A percentile compares a stretch with the other conserved stretches of the same genome.
phyloP scores from a whole-genome alignment of 257 asterid species.

The Solanum chmielewskii region DNA sequence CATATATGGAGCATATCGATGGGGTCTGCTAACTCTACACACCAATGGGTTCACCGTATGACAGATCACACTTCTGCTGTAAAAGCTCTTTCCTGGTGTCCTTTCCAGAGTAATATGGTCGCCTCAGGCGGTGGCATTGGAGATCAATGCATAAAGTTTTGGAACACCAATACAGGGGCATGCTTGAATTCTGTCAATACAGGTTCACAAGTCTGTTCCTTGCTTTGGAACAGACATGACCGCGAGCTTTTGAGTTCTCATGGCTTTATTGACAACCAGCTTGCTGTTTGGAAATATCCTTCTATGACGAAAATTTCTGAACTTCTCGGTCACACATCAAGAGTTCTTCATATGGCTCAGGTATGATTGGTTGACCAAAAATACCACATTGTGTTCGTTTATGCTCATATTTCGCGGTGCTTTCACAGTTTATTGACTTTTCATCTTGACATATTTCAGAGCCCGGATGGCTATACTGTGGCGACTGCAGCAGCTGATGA shows the following conservation, averaged over 20 bases:
- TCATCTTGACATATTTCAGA: conserved; percentile 15
- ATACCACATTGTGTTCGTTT: not conserved
- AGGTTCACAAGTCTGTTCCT: conserved; percentile 84
- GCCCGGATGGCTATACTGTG: conserved; percentile 88
- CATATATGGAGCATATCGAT: conserved; percentile 82
- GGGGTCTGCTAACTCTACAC: conserved; percentile 42
- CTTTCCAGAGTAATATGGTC: conserved; percentile 71
- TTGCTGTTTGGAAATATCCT: conserved; percentile 89
- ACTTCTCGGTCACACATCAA: conserved; percentile 88
- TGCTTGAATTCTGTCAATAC: conserved; percentile 90
- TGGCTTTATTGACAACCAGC: conserved; percentile 88
- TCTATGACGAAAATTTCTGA: conserved; percentile 82
- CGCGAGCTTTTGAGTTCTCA: conserved; percentile 84
- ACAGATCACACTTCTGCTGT: conserved; percentile 88
- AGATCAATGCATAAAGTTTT: conserved; percentile 66
- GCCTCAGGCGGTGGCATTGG: conserved; percentile 88
- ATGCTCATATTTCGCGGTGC: not conserved
- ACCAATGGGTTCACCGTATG: conserved; percentile 73
- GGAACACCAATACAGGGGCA: conserved; percentile 94
- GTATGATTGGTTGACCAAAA: conserved; percentile 6
- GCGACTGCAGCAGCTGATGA: conserved; percentile 97
- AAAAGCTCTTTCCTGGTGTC: conserved; percentile 96
- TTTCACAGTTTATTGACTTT: not conserved
- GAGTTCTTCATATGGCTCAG: conserved; percentile 87
- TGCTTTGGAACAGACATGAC: conserved; percentile 80